phyloP scores from a whole-genome alignment of 208 protist genomes.

The Porcisia deanei region DNA sequence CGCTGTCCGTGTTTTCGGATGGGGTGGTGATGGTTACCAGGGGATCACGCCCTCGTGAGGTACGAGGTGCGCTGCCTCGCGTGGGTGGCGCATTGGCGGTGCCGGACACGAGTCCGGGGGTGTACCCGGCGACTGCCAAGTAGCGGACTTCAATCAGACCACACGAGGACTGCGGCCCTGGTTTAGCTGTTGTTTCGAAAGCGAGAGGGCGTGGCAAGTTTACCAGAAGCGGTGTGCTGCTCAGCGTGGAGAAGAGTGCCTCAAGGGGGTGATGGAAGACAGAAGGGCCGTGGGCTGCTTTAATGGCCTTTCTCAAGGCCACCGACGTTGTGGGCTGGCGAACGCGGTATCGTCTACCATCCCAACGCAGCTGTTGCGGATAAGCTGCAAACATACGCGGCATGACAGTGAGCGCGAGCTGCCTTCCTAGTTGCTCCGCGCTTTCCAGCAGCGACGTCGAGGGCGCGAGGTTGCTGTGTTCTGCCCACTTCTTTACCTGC shows the following conservation, averaged over 20 bases:
- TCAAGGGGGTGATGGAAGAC: constrained; percentile 46
- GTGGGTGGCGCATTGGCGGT: neutral
- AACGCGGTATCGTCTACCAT: constrained; percentile 35
- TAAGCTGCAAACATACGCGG: constrained; percentile 28
- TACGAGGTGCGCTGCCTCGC: neutral
- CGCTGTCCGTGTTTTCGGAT: neutral
- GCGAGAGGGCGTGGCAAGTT: constrained; percentile 19
- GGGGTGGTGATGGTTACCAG: neutral
- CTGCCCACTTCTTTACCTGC: constrained; percentile 1
- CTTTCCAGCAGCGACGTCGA: neutral
- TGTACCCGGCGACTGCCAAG: neutral
- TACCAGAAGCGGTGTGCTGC: constrained; percentile 15
- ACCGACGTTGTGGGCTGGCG: neutral
- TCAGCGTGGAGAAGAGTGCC: constrained; percentile 35
- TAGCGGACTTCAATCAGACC: constrained; percentile 10
- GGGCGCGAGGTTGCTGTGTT: neutral
- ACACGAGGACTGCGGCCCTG: neutral
- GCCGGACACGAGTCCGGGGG: constrained; percentile 9
- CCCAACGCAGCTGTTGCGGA: constrained; percentile 36
- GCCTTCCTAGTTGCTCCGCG: neutral
- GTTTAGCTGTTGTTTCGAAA: neutral
- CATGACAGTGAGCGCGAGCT: constrained; percentile 18
- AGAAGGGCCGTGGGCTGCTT: neutral
- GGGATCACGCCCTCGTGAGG: neutral
- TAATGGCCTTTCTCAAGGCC: neutral